Evolutionary conservation across 108 stramenopile species (phyloP).

Genomic region (Cyclotella cryptica): DNA sequence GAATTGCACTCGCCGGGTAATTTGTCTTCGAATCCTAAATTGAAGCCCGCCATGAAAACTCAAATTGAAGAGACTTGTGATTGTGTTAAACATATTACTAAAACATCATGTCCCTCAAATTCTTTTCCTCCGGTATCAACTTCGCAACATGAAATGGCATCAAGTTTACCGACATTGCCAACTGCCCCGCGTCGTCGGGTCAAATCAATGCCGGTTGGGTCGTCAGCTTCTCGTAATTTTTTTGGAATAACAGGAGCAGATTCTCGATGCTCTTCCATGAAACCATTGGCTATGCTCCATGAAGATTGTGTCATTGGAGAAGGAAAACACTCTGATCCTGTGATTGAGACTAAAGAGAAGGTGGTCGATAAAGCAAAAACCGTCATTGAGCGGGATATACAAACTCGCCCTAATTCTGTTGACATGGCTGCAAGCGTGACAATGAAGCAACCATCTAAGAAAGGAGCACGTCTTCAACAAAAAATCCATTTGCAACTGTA

Average conservation of each 20-base stretch:
- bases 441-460: no score
- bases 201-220: slow-evolving; percentile 32
- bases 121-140: not conserved
- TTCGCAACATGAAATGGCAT: not conserved
- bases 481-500: no score
- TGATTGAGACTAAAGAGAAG: no score
- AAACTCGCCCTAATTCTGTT: no score
- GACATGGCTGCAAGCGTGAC: no score
- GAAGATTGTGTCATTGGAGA: not conserved
- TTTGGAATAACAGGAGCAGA: slow-evolving; percentile 4
- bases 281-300: not conserved
- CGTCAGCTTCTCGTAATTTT: slow-evolving; percentile 21
- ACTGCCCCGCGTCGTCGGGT: slow-evolving; percentile 12
- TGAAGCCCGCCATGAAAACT: slow-evolving; percentile 4
- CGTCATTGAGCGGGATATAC: no score
- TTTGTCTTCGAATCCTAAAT: not conserved
- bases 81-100: not conserved
- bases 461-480: no score
- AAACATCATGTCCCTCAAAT: not conserved
- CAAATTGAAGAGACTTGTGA: not conserved
- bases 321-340: no score
- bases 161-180: not conserved
- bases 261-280: not conserved
- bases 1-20: not conserved
- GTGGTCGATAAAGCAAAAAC: no score